Conservation (phyloP, 2,329 filamentous ascomycete genomes). For the Metarhizium anisopliae region DNA sequence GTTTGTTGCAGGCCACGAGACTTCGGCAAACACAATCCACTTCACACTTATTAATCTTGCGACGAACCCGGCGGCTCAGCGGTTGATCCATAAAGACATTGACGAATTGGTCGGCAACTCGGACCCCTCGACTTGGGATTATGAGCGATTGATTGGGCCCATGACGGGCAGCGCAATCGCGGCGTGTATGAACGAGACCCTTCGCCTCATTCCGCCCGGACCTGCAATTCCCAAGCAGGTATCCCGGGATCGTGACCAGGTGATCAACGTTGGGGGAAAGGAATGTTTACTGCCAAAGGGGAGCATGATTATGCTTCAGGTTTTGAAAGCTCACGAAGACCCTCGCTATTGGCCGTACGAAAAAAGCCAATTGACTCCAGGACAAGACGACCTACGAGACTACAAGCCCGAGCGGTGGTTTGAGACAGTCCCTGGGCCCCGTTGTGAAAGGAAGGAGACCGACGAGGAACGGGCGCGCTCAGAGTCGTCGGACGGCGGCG, state of each 20-base stretch:
- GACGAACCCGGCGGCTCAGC: conserved; percentile 53
- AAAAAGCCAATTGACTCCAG: conserved; percentile 32
- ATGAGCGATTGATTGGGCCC: conserved; percentile 55
- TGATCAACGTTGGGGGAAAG: conserved; percentile 48
- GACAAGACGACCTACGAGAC: conserved; percentile 50
- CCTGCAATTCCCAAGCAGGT: conserved; percentile 63
- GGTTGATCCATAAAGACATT: conserved; percentile 58
- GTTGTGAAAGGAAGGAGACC: neutral
- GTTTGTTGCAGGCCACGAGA: conserved; percentile 71
- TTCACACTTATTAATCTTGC: conserved; percentile 63
- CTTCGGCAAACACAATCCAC: conserved; percentile 66
- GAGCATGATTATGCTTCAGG: conserved; percentile 46
- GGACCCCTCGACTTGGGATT: conserved; percentile 58
- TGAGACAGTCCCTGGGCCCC: conserved; percentile 16
- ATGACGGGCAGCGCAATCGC: conserved; percentile 63
- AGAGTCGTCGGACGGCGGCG: conserved; percentile 17
- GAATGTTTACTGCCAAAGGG: conserved; percentile 48
- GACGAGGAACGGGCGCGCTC: neutral
- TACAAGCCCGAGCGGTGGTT: conserved; percentile 71
- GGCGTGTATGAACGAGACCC: conserved; percentile 68
- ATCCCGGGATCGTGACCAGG: conserved; percentile 38
- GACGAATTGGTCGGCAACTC: conserved; percentile 52
- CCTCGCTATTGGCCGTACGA: conserved; percentile 61
- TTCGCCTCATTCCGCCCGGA: conserved; percentile 65
- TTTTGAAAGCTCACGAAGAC: conserved; percentile 53